Evolutionary conservation across 805 yeast genomes (phyloP).

Genomic region (Wickerhamomyces canadensis): DNA sequence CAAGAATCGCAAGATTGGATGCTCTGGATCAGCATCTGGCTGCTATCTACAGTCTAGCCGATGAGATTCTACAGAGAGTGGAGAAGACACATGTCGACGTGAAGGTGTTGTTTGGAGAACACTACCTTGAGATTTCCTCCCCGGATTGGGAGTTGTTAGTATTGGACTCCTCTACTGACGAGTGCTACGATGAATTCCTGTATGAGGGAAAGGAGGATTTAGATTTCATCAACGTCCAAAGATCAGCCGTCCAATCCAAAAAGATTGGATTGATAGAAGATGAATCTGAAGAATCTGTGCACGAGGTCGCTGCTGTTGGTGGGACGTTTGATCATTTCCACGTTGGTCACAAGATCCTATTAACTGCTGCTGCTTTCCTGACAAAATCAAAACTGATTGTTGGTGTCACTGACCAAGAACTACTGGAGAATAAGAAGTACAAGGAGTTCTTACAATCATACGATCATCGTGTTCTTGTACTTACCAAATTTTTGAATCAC

Average conservation of each 20-base stretch:
- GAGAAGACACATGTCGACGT: conserved; percentile 10
- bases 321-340: conserved; percentile 98
- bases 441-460: conserved; percentile 59
- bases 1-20: conserved; percentile 14
- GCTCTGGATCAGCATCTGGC: conserved; percentile 18
- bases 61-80: conserved; percentile 8
- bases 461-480: conserved; percentile 41
- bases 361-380: conserved; percentile 66
- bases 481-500: conserved; percentile 42
- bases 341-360: conserved; percentile 86
- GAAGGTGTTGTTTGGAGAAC: conserved; percentile 21
- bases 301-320: conserved; percentile 61
- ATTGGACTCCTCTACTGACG: conserved; percentile 13
- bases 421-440: conserved; percentile 71
- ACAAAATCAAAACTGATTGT: conserved; percentile 54
- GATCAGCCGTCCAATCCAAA: conserved; percentile 1
- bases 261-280: conserved; percentile 10
- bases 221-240: conserved; percentile 6
- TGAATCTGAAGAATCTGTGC: conserved; percentile 21
- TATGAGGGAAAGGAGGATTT: conserved; percentile 7
- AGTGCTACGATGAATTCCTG: conserved; percentile 6
- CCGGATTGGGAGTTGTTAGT: conserved; percentile 18
- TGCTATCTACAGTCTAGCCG: conserved; percentile 15
- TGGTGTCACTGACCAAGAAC: conserved; percentile 76
- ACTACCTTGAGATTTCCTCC: conserved; percentile 13